Conservation (phyloP, 2,329 filamentous ascomycete species). For the Clonostachys sp. region DNA sequence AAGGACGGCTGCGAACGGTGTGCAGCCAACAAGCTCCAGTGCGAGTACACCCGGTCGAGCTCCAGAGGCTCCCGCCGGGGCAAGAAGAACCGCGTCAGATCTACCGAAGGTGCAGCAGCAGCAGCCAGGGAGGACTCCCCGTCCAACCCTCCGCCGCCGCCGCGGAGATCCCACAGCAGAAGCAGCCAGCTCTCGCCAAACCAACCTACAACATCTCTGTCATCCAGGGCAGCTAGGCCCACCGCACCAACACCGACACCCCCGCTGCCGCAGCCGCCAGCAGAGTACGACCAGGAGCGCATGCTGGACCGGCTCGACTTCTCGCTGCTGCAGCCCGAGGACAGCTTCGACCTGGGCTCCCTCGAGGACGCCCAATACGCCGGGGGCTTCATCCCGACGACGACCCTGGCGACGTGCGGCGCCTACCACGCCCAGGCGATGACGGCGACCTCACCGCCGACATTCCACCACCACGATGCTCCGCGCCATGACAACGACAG, state of each 20-base stretch:
- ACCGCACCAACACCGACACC: no score
- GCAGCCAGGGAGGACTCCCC: background rate
- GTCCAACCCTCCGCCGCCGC: background rate
- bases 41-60: constrained; percentile 26
- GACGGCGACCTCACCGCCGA: no score
- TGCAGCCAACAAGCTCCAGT: constrained; percentile 17
- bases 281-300: constrained; percentile 11
- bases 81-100: constrained; percentile 9
- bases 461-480: no score
- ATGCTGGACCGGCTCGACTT: constrained; percentile 18
- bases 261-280: constrained; percentile 2
- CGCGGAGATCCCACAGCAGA: constrained; percentile 2
- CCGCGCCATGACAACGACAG: no score
- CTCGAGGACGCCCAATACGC: constrained; percentile 49
- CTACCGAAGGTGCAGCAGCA: background rate
- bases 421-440: no score
- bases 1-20: constrained; percentile 30
- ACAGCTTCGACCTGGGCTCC: constrained; percentile 30
- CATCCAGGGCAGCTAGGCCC: no score
- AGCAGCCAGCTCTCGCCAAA: background rate
- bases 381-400: constrained; percentile 47
- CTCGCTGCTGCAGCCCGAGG: constrained; percentile 18
- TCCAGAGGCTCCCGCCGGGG: constrained; percentile 21
- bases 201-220: background rate
- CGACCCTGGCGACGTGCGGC: no score